Conservation (phyloP, 345 rosid genomes). For the Corymbia maculata region DNA sequence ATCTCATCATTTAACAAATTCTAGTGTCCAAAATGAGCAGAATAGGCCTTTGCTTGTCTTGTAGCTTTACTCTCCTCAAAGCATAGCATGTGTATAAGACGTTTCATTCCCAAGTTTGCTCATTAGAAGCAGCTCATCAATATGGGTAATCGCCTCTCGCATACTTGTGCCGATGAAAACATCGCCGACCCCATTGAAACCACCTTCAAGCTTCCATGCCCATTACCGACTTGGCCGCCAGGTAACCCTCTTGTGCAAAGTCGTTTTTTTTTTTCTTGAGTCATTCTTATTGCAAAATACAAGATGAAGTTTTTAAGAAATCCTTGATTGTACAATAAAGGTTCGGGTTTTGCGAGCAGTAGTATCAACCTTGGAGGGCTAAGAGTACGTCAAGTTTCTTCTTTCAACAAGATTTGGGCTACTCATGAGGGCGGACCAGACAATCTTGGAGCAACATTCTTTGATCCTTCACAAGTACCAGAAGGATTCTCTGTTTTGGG, state of each 20-base stretch:
- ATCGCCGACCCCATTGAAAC: constrained; percentile 9
- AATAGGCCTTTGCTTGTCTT: background rate
- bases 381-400: constrained; percentile 1
- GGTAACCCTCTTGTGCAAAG: background rate
- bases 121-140: background rate
- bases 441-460: constrained; percentile 8
- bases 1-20: background rate
- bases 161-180: background rate
- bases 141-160: constrained; percentile 12
- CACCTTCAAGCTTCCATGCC: constrained; percentile 24
- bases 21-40: background rate
- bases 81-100: background rate
- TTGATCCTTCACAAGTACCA: constrained; percentile 4
- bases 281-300: background rate
- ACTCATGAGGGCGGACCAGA: constrained; percentile 9
- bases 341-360: constrained; percentile 2
- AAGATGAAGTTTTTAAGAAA: background rate
- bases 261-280: background rate
- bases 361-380: constrained; percentile 5
- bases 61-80: background rate
- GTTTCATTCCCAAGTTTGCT: background rate
- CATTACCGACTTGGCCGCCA: constrained; percentile 23
- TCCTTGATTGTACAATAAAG: background rate
- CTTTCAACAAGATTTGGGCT: constrained; percentile 10
- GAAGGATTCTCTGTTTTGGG: constrained; percentile 9